These are phyloP conservation scores for Rhodotorula babjevae DNA, from an alignment of 768 basidiomycete genomes.

Conservation along the genomic window DNA sequence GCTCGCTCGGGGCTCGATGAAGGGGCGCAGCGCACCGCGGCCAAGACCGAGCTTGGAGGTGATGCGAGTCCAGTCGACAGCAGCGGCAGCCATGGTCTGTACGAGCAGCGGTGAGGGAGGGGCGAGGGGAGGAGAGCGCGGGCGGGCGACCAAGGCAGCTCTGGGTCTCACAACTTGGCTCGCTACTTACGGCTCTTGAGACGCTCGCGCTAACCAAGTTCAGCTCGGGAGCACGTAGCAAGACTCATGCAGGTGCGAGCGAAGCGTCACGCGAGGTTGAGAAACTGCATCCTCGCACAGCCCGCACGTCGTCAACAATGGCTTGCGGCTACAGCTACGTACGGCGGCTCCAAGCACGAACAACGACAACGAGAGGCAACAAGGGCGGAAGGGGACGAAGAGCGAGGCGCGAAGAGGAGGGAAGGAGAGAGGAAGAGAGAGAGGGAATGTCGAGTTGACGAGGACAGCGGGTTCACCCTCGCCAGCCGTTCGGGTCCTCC, in stretches of 20 bases:
- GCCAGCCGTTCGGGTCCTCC: not conserved
- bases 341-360: no score
- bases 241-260: no score
- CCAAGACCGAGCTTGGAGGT: slow-evolving; percentile 46
- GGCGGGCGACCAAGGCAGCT: not conserved
- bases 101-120: not conserved
- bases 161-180: not conserved
- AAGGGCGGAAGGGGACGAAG: not conserved
- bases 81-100: slow-evolving; percentile 5
- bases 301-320: no score
- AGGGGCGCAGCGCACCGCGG: slow-evolving; percentile 41
- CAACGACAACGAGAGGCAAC: no score
- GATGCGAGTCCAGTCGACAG: slow-evolving; percentile 39
- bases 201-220: no score
- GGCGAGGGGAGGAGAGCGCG: not conserved
- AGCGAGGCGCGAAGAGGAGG: not conserved
- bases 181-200: no score
- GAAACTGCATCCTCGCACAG: no score
- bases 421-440: not conserved
- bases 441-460: not conserved
- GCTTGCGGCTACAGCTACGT: no score
- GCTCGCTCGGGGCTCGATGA: not conserved
- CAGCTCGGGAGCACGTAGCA: no score
- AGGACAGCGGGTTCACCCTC: not conserved
- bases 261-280: no score